These are phyloP conservation scores for Acaromyces ingoldii DNA, from an alignment of 1,284 basidiomycete species.

Conservation along the genomic window DNA sequence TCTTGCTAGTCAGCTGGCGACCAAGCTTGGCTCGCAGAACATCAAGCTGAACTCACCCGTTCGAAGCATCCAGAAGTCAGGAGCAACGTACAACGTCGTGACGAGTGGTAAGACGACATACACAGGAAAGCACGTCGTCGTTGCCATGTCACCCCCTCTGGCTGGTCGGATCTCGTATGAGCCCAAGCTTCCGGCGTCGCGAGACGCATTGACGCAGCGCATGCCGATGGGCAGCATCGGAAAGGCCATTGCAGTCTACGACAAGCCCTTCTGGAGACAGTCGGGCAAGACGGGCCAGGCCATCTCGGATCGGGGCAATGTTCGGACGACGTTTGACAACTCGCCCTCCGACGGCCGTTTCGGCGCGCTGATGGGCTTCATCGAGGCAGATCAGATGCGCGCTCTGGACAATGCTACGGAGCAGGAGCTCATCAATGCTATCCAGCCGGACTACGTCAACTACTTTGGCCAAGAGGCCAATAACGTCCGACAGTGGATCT, in stretches of 20 bases:
- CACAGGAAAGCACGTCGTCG: too few species aligned
- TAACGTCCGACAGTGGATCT: not conserved
- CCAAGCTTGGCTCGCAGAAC: too few species aligned
- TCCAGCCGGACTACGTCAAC: slow-evolving; percentile 1
- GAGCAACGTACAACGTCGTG: too few species aligned
- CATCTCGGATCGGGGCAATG: slow-evolving; percentile 19
- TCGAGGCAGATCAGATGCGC: slow-evolving; percentile 7
- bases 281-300: slow-evolving; percentile 17
- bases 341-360: slow-evolving; percentile 16
- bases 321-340: slow-evolving; percentile 27
- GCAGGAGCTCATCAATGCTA: not conserved
- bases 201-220: slow-evolving; percentile 21
- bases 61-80: too few species aligned
- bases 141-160: too few species aligned
- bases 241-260: slow-evolving; percentile 25
- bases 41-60: too few species aligned
- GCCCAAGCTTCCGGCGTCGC: too few species aligned
- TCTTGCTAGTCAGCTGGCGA: too few species aligned
- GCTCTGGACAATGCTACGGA: not conserved
- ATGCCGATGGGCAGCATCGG: slow-evolving; percentile 26
- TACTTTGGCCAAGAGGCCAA: slow-evolving; percentile 8
- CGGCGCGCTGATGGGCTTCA: slow-evolving; percentile 20
- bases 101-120: too few species aligned
- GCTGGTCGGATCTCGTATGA: too few species aligned
- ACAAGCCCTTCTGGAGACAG: slow-evolving; percentile 22